Evolutionary conservation across 768 basidiomycete species (phyloP).

Genomic region (Asterophora lycoperdoides): DNA sequence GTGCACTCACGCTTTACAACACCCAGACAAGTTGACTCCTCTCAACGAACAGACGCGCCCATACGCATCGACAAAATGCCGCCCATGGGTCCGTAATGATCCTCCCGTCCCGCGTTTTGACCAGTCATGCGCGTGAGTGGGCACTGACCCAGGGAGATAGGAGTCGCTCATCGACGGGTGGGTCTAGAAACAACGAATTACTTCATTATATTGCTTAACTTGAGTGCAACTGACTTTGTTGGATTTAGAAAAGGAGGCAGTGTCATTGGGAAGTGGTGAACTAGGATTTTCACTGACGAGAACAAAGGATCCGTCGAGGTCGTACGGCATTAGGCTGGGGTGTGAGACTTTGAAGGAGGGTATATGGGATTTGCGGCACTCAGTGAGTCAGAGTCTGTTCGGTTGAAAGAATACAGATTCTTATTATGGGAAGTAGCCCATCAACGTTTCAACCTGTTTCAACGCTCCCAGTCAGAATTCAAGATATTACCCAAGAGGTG

Average conservation of each 20-base stretch:
- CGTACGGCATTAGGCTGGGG: conserved; percentile 24
- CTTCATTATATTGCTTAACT: not conserved
- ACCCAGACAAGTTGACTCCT: conserved; percentile 84
- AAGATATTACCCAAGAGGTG: no score
- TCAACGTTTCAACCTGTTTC: no score
- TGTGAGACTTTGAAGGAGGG: not conserved
- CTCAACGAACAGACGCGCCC: conserved; percentile 78
- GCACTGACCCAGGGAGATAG: conserved; percentile 44
- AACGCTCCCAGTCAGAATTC: no score
- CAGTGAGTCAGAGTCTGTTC: no score
- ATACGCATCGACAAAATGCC: conserved; percentile 78
- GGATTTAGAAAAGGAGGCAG: not conserved
- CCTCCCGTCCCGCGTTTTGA: conserved; percentile 52
- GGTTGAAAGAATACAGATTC: no score
- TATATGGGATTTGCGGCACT: conserved; percentile 5
- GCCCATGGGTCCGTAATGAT: conserved; percentile 54
- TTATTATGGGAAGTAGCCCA: no score
- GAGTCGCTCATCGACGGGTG: conserved; percentile 46
- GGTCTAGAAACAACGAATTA: conserved; percentile 3
- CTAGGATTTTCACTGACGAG: conserved; percentile 32
- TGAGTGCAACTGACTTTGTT: conserved; percentile 4
- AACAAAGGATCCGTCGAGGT: conserved; percentile 46
- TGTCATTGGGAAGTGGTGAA: not conserved
- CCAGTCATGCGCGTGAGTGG: conserved; percentile 74
- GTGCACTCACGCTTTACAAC: conserved; percentile 68